A percentile compares a stretch with the other conserved stretches of the same genome.
Evolutionary conservation across 371 early-diverging fungal species (phyloP).

Genomic region (Parasitella parasitica): DNA sequence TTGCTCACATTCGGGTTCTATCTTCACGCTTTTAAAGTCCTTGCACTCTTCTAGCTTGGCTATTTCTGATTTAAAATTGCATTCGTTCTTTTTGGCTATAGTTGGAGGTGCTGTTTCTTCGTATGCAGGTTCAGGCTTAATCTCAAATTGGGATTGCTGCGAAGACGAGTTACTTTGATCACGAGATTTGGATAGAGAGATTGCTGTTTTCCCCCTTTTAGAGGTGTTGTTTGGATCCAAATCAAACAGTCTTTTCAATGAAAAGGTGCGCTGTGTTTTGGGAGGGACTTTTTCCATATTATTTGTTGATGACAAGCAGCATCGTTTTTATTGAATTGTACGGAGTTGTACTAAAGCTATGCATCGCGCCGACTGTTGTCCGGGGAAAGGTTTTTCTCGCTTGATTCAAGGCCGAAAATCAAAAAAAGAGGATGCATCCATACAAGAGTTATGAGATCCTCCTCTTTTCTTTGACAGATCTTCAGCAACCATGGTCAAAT

Average conservation of each 20-base stretch:
- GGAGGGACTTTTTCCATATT: background rate
- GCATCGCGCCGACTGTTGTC: too few species aligned
- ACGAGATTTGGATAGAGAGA: background rate
- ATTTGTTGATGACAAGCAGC: background rate
- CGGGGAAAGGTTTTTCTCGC: background rate
- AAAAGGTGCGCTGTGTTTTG: background rate
- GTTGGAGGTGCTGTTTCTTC: background rate
- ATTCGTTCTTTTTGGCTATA: background rate
- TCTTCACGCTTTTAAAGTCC: background rate
- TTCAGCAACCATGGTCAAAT: conserved; percentile 60
- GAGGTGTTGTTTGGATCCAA: background rate
- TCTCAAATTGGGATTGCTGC: background rate
- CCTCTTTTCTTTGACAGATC: conserved; percentile 33
- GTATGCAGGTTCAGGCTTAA: background rate
- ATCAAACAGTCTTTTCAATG: background rate
- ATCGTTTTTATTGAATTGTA: background rate
- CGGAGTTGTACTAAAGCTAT: background rate
- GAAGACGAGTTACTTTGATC: background rate
- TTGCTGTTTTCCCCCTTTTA: background rate
- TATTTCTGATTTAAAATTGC: background rate
- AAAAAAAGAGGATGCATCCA: background rate
- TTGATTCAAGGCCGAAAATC: background rate
- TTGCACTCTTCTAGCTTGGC: background rate
- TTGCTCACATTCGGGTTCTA: background rate
- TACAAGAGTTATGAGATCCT: conserved; percentile 7